These are phyloP conservation scores for Microstegium vimineum DNA, from an alignment of 176 grass and related monocot species.

Conservation along the genomic window DNA sequence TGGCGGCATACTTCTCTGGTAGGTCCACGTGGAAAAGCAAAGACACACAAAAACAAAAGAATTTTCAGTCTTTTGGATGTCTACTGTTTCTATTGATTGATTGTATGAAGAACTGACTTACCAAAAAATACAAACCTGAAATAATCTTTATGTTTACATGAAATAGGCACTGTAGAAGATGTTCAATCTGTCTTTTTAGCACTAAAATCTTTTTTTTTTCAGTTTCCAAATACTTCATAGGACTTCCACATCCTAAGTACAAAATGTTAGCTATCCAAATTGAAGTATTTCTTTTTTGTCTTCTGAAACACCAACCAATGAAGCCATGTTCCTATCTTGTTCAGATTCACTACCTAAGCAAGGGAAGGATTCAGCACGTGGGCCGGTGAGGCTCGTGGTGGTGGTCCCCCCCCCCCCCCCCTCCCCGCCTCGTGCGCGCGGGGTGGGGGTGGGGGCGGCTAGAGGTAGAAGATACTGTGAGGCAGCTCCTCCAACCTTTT, in stretches of 20 bases:
- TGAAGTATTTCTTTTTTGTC: neutral
- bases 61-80: neutral
- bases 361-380: neutral
- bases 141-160: neutral
- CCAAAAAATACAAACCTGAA: neutral
- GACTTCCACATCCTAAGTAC: neutral
- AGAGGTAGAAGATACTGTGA: too few relatives aligned
- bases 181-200: neutral
- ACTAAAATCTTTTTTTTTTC: neutral
- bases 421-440: too few relatives aligned
- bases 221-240: neutral
- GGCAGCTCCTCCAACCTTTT: too few relatives aligned
- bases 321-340: constrained; percentile 7
- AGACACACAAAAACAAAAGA: neutral
- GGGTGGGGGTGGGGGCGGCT: too few relatives aligned
- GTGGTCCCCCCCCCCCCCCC: too few relatives aligned
- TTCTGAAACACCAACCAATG: neutral
- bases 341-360: neutral
- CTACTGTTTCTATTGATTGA: neutral
- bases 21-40: neutral
- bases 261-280: neutral
- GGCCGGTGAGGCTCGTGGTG: neutral
- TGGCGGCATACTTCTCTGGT: neutral
- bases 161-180: neutral
- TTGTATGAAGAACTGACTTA: neutral